Base-by-base conservation (phyloP, 192 early-diverging fungal genomes). In the Podila epigama region DNA sequence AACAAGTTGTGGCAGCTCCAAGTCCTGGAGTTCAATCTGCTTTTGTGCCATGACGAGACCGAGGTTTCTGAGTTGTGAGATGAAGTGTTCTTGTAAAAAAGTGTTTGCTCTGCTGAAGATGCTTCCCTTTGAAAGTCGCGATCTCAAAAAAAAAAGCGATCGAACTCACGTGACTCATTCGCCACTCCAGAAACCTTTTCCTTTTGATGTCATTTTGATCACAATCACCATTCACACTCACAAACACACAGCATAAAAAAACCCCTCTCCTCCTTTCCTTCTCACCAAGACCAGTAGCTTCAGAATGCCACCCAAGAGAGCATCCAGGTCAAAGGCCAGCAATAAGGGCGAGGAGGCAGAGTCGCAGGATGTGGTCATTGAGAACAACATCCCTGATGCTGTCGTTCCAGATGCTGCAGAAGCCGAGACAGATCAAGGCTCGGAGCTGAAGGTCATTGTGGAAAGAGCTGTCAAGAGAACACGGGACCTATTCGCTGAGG, bases 1-100 rank as follows among this genome's bases (percentile, higher is more conserved):
- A 54, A 91, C 89, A 33, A 97, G 88, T 75, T 96, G 93, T 27
- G 84, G 82, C 32, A 97, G 77, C 36, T 95, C 93, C 63, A 97
- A 86, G 69, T 95, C 92, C 63, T 84, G 84, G 40, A 96, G 84
- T 79, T 95, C 91, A 70, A 97, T 93, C 44, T 67, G 65, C 55
- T 69, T 48, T 22, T 69, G 65, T 57, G 65, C 59, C 65, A 67
- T 75, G 10, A 25, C n/a, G 35, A 27, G 25, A 31, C 33, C 51
- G 50, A 25, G 55, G 18, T 54, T 42, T 52, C 34, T 53, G 52
- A 44, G 16, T 18, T 42, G 59, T 28, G 59, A 16, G 44, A 29
- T 61, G 37, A 27, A 28, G 37, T 12, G 11, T n/a, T n/a, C n/a
- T n/a, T n/a, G n/a, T n/a, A n/a, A n/a, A n/a, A n/a, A n/a, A n/a